Conservation (phyloP, 805 yeast genomes). For the Candida taoyuanica region DNA sequence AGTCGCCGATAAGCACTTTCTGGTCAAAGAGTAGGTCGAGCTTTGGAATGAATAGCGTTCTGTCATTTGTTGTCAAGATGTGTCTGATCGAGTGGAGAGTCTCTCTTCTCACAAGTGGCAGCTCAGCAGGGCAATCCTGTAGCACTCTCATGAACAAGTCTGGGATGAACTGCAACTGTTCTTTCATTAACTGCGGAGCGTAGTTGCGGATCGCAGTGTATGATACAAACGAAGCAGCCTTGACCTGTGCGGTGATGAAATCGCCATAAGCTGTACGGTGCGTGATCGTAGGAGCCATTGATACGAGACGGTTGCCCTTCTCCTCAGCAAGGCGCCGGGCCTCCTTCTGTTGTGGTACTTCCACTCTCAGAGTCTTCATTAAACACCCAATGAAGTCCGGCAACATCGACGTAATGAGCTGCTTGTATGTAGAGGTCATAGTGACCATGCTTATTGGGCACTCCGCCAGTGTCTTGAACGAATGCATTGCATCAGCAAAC, state of each 20-base stretch:
- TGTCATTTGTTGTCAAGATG: slow-evolving; percentile 84
- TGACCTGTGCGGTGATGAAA: slow-evolving; percentile 87
- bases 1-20: slow-evolving; percentile 83
- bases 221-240: slow-evolving; percentile 92
- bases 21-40: slow-evolving; percentile 84
- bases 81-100: slow-evolving; percentile 91
- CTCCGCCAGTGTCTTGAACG: slow-evolving; percentile 90
- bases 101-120: slow-evolving; percentile 89
- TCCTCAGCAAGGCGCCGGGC: slow-evolving; percentile 57
- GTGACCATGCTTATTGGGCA: slow-evolving; percentile 97
- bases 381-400: slow-evolving; percentile 79
- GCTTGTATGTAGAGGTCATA: slow-evolving; percentile 81
- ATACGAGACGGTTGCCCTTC: slow-evolving; percentile 55
- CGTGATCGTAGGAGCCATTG: slow-evolving; percentile 69
- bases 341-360: slow-evolving; percentile 75
- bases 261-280: slow-evolving; percentile 82
- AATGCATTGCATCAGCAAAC: slow-evolving; percentile 63
- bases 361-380: slow-evolving; percentile 64
- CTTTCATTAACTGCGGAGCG: slow-evolving; percentile 56
- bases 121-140: slow-evolving; percentile 94
- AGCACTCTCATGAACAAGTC: slow-evolving; percentile 78
- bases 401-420: slow-evolving; percentile 62
- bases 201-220: slow-evolving; percentile 85
- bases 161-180: slow-evolving; percentile 65
- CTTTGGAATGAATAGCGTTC: slow-evolving; percentile 77